A percentile compares a stretch with the other conserved stretches of the same genome.
These are phyloP conservation scores for Rhododendron simsii DNA, from an alignment of 148 eudicot genomes.

Conservation along the genomic window DNA sequence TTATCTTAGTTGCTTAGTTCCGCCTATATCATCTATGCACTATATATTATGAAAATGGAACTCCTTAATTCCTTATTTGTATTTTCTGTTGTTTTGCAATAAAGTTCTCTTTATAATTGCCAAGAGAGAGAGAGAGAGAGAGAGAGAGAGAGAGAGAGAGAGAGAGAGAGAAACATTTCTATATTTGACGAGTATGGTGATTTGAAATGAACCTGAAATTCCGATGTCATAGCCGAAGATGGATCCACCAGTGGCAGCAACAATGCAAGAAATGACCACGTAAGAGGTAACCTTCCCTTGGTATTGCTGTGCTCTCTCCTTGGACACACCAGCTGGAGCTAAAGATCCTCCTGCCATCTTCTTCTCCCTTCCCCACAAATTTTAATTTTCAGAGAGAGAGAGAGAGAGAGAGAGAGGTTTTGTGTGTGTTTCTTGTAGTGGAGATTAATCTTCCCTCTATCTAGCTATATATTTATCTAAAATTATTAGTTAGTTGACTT, in stretches of 20 bases:
- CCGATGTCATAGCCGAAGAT: slow-evolving; percentile 82
- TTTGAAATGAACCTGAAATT: slow-evolving; percentile 45
- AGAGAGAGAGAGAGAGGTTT: neutral
- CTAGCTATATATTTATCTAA: no score
- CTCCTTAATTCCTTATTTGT: neutral
- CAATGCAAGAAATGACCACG: slow-evolving; percentile 55
- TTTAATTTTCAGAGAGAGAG: neutral
- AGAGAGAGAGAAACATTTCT: neutral
- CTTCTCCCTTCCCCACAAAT: neutral
- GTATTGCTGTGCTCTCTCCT: slow-evolving; percentile 59
- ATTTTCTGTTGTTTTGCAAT: neutral
- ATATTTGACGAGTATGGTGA: neutral
- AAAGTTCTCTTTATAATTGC: neutral
- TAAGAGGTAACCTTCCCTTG: slow-evolving; percentile 51
- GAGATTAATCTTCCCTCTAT: neutral
- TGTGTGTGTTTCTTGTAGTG: neutral
- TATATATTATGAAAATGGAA: neutral
- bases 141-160: neutral
- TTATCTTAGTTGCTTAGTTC: neutral
- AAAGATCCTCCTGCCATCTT: slow-evolving; percentile 56
- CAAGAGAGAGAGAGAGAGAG: neutral
- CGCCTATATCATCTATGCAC: neutral
- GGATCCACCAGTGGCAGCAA: slow-evolving; percentile 72
- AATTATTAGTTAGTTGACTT: no score
- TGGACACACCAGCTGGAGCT: slow-evolving; percentile 34